Evolutionary conservation across 257 asterid species (phyloP).

Genomic region (Forsythia suspensa): DNA sequence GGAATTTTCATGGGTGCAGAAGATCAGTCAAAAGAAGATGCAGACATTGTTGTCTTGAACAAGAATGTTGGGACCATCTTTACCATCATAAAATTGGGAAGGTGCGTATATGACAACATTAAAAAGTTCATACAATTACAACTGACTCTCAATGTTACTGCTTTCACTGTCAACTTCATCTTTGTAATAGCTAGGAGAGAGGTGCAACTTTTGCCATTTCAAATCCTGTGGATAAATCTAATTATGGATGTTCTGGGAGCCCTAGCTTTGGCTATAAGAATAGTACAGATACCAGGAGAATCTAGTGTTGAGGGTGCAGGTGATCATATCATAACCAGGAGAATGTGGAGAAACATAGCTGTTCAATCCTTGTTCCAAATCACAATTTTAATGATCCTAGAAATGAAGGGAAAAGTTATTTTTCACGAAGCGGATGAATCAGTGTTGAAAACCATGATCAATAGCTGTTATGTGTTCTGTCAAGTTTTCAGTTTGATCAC

Average conservation of each 20-base stretch:
- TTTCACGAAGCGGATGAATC: slow-evolving; percentile 11
- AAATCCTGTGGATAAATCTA: slow-evolving; percentile 45
- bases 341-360: slow-evolving; percentile 29
- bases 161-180: slow-evolving; percentile 35
- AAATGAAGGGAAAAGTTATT: slow-evolving; percentile 26
- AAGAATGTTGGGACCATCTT: slow-evolving; percentile 21
- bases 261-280: slow-evolving; percentile 25
- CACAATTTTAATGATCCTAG: slow-evolving; percentile 16
- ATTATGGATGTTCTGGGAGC: slow-evolving; percentile 35
- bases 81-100: slow-evolving; percentile 32
- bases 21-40: slow-evolving; percentile 15
- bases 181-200: slow-evolving; percentile 10
- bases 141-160: slow-evolving; percentile 33
- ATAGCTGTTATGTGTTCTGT: slow-evolving; percentile 34
- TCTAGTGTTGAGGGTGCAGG: slow-evolving; percentile 3
- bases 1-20: slow-evolving; percentile 34
- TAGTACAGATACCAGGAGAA: not conserved
- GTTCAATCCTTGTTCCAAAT: slow-evolving; percentile 36
- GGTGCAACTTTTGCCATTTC: slow-evolving; percentile 25
- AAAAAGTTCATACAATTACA: slow-evolving; percentile 34
- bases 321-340: slow-evolving; percentile 25
- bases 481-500: slow-evolving; percentile 40
- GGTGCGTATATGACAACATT: slow-evolving; percentile 23
- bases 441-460: slow-evolving; percentile 24
- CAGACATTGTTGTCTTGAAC: slow-evolving; percentile 17